These are phyloP conservation scores for Austroboletus olivaceoglutinosus DNA, from an alignment of 1,284 basidiomycete genomes.

Conservation along the genomic window DNA sequence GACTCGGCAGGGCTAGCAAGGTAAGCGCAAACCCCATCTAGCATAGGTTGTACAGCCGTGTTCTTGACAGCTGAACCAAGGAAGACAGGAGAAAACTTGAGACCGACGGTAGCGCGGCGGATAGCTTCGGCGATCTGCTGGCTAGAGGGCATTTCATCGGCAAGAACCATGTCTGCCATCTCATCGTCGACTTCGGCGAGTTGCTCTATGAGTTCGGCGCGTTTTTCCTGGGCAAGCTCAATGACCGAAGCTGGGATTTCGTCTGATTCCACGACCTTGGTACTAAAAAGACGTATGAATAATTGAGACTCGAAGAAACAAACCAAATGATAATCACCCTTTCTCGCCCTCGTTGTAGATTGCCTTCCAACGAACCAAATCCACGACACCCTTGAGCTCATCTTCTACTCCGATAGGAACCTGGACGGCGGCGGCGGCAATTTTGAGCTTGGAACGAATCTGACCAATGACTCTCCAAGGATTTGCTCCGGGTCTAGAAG, in stretches of 20 bases:
- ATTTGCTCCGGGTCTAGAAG: constrained; percentile 85
- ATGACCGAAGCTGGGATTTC: constrained; percentile 83
- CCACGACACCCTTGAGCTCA: constrained; percentile 87
- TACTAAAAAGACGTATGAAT: constrained; percentile 42
- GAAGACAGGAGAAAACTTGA: constrained; percentile 96
- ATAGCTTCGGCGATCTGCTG: constrained; percentile 83
- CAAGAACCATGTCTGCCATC: constrained; percentile 89
- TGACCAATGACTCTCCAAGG: constrained; percentile 95
- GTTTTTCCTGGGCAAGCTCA: constrained; percentile 77
- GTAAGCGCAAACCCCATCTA: constrained; percentile 96
- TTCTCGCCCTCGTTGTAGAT: constrained; percentile 95
- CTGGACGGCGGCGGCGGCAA: constrained; percentile 94
- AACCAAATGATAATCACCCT: constrained; percentile 58
- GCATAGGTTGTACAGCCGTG: constrained; percentile 90
- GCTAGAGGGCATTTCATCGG: constrained; percentile 75
- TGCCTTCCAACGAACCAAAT: constrained; percentile 93
- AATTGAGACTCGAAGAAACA: background rate
- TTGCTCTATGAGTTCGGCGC: constrained; percentile 89
- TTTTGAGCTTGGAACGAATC: constrained; percentile 88
- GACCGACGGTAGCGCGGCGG: constrained; percentile 82
- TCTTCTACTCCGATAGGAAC: constrained; percentile 94
- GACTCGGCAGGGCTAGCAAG: constrained; percentile 88
- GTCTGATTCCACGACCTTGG: constrained; percentile 79
- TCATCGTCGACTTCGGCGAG: constrained; percentile 96
- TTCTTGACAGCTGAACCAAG: constrained; percentile 98